phyloP scores from a whole-genome alignment of 2,329 filamentous ascomycete genomes.

The Botryotinia calthae region DNA sequence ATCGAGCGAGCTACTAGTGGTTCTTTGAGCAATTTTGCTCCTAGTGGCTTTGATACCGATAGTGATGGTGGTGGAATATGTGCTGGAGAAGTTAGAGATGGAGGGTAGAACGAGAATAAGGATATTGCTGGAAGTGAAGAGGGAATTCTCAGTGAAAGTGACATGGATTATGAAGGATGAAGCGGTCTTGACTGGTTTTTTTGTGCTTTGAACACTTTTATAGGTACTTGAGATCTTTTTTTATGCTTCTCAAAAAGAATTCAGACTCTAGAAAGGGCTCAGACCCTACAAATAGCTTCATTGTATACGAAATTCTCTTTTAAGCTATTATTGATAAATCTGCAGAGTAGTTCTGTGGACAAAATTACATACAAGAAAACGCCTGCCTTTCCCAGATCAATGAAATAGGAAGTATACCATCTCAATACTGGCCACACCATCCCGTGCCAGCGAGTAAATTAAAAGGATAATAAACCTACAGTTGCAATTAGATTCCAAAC shows the following conservation, averaged over 20 bases:
- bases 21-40: background rate
- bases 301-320: background rate
- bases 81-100: too few species aligned
- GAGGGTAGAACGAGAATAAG: background rate
- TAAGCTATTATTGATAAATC: background rate
- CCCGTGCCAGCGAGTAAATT: background rate
- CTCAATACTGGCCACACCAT: background rate
- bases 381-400: fast-evolving
- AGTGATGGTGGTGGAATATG: fast-evolving
- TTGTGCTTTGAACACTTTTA: background rate
- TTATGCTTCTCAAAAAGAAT: fast-evolving
- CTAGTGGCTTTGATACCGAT: fast-evolving
- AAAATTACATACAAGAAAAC: background rate
- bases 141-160: background rate
- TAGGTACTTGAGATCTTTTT: background rate
- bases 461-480: background rate
- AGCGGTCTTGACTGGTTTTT: fast-evolving
- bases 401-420: background rate
- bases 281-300: too few species aligned
- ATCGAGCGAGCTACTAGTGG: too few species aligned
- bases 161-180: background rate
- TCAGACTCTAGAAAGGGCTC: background rate
- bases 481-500: background rate
- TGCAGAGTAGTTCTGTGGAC: fast-evolving
- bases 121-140: background rate